Percentiles rank a stretch among this genome's conserved stretches.
phyloP scores from a whole-genome alignment of 192 early-diverging fungal species.

The Coemansia furcata region DNA sequence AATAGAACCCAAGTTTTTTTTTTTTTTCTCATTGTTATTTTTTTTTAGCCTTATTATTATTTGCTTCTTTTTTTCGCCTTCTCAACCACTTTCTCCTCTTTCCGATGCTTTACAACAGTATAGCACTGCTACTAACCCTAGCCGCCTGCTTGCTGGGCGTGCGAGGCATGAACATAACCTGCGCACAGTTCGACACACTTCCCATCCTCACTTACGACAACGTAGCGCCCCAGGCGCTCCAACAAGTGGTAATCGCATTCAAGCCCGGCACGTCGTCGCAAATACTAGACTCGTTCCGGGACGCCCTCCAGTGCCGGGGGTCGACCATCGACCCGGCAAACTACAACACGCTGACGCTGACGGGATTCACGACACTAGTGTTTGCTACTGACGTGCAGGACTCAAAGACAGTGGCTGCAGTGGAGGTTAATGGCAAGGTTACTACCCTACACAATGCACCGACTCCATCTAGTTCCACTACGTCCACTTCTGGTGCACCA shows the following conservation, averaged over 20 bases:
- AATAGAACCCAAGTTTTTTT: neutral
- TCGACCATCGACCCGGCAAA: slow-evolving; percentile 18
- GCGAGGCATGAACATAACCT: slow-evolving; percentile 21
- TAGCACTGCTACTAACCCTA: neutral
- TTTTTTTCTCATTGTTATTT: neutral
- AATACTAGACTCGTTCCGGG: slow-evolving; percentile 33
- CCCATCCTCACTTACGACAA: slow-evolving; percentile 29
- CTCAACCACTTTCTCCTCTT: neutral
- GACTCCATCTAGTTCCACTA: neutral
- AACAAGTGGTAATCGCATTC: slow-evolving; percentile 20
- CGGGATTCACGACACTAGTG: slow-evolving; percentile 8
- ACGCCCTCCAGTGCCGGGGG: slow-evolving; percentile 41
- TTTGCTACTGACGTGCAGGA: slow-evolving; percentile 12
- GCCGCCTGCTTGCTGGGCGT: neutral
- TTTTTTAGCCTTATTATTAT: neutral
- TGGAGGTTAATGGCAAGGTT: slow-evolving; percentile 13
- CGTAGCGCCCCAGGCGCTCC: slow-evolving; percentile 24
- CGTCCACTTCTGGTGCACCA: neutral
- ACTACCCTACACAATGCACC: neutral
- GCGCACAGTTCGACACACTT: slow-evolving; percentile 24
- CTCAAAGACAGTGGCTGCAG: slow-evolving; percentile 9
- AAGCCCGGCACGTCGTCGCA: slow-evolving; percentile 9
- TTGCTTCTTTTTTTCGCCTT: neutral
- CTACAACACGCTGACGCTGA: slow-evolving; percentile 30
- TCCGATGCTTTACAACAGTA: neutral